Base-by-base conservation (phyloP, 2,329 filamentous ascomycete species). In the Pseudocercospora cruenta region DNA sequence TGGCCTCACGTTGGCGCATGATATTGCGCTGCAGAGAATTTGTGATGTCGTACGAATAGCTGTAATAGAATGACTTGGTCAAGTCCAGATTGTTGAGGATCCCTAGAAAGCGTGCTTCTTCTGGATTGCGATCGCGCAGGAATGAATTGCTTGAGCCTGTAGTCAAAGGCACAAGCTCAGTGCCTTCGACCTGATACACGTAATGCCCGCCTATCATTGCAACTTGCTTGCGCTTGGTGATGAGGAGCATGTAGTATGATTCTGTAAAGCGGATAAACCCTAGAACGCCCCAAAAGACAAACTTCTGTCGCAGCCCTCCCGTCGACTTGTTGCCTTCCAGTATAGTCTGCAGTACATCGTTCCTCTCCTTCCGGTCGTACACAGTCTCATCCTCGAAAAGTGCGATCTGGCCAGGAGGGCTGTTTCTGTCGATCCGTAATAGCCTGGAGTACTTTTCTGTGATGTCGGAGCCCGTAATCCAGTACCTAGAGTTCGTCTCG, bases 181-280 rank as follows among this genome's bases (percentile, higher is more conserved):
- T 99, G 28, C 89, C 93, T 75, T 98, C 94, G 63, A 99, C 88
- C 79, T 97, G 93, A 77, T 98, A 98, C 67, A 98, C 86, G 75
- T 96, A 97, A 77, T 98, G 95, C 0, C 95, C 95, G 19, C 95
- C 95, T 24, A 99, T 86, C 90, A 97, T 94, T 53, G 95, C 95
- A 2, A 97, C 94, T 65, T 96, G 96, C 75, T 92, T 95, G 81
- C 96, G 90, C 80, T 98, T 98, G 45, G 94, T 97, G 75, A 98
- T 94, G 58, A 98, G 82, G 31, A 98, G 85, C 94, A 99, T 98
- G 78, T 99, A 99, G 78, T 96, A 97, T 2, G 93, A 89, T 1
- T 94, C 93, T 0, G 95, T 99, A 78, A 99, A 98, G 67, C 92
- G 88, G 78, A 99, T 95, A 78, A 99, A 99, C 3, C 95, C 95